Conservation (phyloP, 352 stramenopile species). For the Thalassiosira exigua region DNA sequence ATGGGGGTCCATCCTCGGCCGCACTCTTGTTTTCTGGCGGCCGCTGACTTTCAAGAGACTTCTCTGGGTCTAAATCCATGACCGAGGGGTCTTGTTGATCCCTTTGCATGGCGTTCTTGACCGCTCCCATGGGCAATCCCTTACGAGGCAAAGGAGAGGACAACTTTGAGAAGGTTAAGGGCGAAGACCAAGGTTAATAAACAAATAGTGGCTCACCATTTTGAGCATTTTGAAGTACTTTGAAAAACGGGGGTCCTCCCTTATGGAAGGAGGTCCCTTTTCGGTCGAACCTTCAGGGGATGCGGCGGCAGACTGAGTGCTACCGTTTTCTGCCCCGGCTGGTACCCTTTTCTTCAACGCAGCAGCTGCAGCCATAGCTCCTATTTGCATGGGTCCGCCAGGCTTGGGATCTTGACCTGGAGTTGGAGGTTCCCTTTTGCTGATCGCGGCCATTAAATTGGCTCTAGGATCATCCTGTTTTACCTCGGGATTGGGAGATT, state of each 20-base stretch:
- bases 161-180: constrained; percentile 60
- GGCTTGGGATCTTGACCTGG: constrained; percentile 2
- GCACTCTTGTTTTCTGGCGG: constrained; percentile 19
- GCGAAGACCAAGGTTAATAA: no score
- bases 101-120: constrained; percentile 90
- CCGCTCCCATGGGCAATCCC: constrained; percentile 88
- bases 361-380: constrained; percentile 7
- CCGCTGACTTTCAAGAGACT: constrained; percentile 50
- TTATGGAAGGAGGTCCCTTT: not conserved
- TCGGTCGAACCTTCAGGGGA: not conserved
- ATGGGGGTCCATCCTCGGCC: constrained; percentile 40
- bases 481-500: not conserved
- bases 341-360: constrained; percentile 18
- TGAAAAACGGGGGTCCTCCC: constrained; percentile 78
- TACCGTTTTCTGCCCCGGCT: constrained; percentile 7
- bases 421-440: no score
- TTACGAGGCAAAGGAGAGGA: not conserved
- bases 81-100: constrained; percentile 83
- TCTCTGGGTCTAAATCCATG: constrained; percentile 64
- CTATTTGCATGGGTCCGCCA: constrained; percentile 9
- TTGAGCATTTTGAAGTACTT: constrained; percentile 63
- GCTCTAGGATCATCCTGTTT: constrained; percentile 21
- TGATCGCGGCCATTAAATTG: constrained; percentile 28
- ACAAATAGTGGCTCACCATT: no score
- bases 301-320: not conserved